Conservation (phyloP, 306 rosid species). For the Canavalia gladiata region DNA sequence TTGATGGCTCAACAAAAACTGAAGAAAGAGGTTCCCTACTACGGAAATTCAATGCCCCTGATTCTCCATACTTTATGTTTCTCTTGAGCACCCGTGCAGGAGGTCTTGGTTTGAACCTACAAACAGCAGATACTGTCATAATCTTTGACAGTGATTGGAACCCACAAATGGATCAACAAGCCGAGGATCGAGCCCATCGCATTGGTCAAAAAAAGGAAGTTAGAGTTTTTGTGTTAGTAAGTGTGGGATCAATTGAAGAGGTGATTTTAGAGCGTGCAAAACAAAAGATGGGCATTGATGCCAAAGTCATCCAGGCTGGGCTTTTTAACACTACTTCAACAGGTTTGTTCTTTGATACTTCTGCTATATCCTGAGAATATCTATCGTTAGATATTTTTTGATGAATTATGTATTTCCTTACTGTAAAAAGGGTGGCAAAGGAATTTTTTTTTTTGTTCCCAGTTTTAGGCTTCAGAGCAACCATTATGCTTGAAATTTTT, state of each 20-base stretch:
- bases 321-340: conserved; percentile 94
- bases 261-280: conserved; percentile 96
- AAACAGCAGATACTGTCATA: conserved; percentile 90
- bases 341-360: conserved; percentile 61
- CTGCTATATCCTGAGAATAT: conserved; percentile 30
- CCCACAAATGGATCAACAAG: conserved; percentile 98
- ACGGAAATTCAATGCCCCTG: conserved; percentile 76
- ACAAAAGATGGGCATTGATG: conserved; percentile 98
- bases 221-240: conserved; percentile 87
- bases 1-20: conserved; percentile 89
- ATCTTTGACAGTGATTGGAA: conserved; percentile 96
- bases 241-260: conserved; percentile 95
- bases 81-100: conserved; percentile 97
- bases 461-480: conserved; percentile 3
- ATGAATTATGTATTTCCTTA: conserved; percentile 22
- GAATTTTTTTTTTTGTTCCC: conserved; percentile 25
- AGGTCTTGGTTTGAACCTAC: conserved; percentile 92
- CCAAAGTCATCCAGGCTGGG: conserved; percentile 95
- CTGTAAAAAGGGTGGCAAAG: neutral
- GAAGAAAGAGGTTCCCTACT: conserved; percentile 83
- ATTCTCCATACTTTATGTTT: conserved; percentile 88
- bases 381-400: neutral
- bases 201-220: conserved; percentile 97
- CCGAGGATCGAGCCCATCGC: conserved; percentile 96
- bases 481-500: conserved; percentile 11